Percentiles rank a stretch among this genome's conserved stretches.
These are phyloP conservation scores for Cryptosporidium baileyi DNA, from an alignment of 169 alveolate genomes.

Conservation along the genomic window DNA sequence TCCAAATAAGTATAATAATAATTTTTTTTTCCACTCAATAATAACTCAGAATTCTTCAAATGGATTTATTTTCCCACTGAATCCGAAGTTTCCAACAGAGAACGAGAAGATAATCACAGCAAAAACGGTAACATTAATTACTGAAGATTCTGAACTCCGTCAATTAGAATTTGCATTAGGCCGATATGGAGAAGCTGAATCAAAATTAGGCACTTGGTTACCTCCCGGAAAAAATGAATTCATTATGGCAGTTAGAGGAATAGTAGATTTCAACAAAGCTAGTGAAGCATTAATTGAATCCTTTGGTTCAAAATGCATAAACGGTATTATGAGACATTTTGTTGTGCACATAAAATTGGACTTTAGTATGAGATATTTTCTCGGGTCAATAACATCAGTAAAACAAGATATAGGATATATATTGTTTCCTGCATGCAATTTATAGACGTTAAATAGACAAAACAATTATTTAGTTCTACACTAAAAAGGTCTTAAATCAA, in stretches of 20 bases:
- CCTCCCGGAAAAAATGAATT: constrained; percentile 57
- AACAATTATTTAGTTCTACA: too few species aligned
- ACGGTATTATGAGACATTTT: constrained; percentile 5
- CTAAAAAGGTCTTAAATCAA: background rate
- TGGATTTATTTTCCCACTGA: constrained; percentile 58
- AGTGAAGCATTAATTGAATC: background rate
- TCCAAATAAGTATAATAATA: constrained; percentile 21
- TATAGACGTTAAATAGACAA: background rate
- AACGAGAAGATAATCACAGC: constrained; percentile 9
- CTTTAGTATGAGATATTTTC: constrained; percentile 41
- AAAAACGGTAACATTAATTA: background rate
- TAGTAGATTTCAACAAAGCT: constrained; percentile 9
- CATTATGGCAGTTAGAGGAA: constrained; percentile 12
- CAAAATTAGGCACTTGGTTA: constrained; percentile 39
- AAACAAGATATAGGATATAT: constrained; percentile 65
- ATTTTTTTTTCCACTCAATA: background rate
- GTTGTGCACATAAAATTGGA: constrained; percentile 17
- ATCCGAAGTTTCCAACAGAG: background rate
- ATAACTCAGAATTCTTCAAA: background rate
- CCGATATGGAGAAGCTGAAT: constrained; percentile 59
- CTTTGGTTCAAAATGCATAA: constrained; percentile 16
- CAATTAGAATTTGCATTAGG: constrained; percentile 44
- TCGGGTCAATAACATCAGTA: constrained; percentile 46
- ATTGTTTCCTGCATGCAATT: constrained; percentile 49
- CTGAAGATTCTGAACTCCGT: constrained; percentile 10